These are phyloP conservation scores for Candida saitoana DNA, from an alignment of 805 yeast genomes.

Conservation along the genomic window DNA sequence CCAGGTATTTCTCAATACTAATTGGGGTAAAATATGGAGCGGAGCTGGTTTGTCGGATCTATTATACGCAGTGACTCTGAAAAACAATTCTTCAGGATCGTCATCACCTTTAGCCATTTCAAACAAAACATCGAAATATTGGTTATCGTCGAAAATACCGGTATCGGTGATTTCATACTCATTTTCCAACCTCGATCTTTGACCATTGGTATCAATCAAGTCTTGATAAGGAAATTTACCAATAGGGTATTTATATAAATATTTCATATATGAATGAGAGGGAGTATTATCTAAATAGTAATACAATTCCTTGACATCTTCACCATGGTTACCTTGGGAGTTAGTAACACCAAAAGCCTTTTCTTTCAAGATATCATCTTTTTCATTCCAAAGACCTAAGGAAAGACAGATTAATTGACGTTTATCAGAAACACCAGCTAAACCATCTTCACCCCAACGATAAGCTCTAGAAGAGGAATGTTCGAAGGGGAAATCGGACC, in stretches of 20 bases:
- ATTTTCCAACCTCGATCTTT: constrained; percentile 59
- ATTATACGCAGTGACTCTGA: constrained; percentile 84
- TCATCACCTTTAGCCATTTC: constrained; percentile 86
- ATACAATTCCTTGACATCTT: constrained; percentile 84
- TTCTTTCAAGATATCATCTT: constrained; percentile 81
- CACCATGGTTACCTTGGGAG: constrained; percentile 94
- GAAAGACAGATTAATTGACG: constrained; percentile 72
- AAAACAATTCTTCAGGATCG: constrained; percentile 74
- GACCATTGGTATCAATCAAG: constrained; percentile 61
- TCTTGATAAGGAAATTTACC: constrained; percentile 76
- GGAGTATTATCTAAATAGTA: constrained; percentile 90
- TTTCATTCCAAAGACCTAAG: constrained; percentile 89
- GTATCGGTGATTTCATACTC: constrained; percentile 87
- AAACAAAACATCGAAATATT: constrained; percentile 82
- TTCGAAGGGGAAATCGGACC: constrained; percentile 85
- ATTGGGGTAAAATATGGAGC: constrained; percentile 78
- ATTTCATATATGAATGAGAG: constrained; percentile 88
- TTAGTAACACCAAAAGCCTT: constrained; percentile 86
- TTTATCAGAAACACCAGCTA: constrained; percentile 84
- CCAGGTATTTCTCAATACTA: constrained; percentile 87
- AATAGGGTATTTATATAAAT: constrained; percentile 90
- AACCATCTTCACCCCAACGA: constrained; percentile 95
- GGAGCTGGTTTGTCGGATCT: constrained; percentile 84
- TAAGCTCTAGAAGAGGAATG: constrained; percentile 76
- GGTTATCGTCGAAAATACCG: constrained; percentile 63